Evolutionary conservation across 768 basidiomycete genomes (phyloP).

Genomic region (Rhodotorula paludigena): DNA sequence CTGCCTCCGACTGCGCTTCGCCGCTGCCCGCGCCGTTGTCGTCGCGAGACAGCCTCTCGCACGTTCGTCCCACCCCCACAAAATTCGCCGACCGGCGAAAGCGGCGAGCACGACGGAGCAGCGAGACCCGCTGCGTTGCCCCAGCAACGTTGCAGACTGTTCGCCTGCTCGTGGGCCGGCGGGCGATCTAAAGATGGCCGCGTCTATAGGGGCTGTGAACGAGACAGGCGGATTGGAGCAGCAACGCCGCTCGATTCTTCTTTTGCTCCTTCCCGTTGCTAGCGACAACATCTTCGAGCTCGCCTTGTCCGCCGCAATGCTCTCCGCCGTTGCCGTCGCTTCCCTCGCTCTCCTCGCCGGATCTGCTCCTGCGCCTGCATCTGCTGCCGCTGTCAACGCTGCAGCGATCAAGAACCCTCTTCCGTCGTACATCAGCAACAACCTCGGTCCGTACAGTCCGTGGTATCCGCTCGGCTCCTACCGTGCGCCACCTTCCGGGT

Average conservation of each 20-base stretch:
- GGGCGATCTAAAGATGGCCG: too few relatives aligned
- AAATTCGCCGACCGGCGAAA: too few relatives aligned
- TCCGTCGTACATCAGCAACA: background rate
- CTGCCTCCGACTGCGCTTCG: too few relatives aligned
- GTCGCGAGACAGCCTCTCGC: too few relatives aligned
- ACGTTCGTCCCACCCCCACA: background rate
- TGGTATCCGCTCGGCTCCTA: constrained; percentile 56
- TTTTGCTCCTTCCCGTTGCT: background rate
- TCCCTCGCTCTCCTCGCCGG: background rate
- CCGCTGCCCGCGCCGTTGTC: too few relatives aligned
- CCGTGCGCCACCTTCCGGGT: constrained; percentile 52
- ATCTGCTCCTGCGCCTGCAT: background rate
- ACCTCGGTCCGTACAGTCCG: constrained; percentile 50
- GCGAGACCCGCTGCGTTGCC: too few relatives aligned
- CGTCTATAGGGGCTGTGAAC: too few relatives aligned
- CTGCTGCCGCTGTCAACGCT: too few relatives aligned
- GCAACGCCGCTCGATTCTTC: background rate
- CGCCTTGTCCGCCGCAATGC: background rate
- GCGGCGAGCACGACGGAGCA: too few relatives aligned
- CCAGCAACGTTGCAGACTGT: too few relatives aligned
- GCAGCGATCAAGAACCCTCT: background rate
- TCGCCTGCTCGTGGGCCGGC: too few relatives aligned
- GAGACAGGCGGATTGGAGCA: too few relatives aligned
- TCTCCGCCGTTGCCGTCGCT: background rate
- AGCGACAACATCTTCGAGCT: background rate